phyloP scores from a whole-genome alignment of 192 early-diverging fungal species.

The Coemansia sp. region DNA sequence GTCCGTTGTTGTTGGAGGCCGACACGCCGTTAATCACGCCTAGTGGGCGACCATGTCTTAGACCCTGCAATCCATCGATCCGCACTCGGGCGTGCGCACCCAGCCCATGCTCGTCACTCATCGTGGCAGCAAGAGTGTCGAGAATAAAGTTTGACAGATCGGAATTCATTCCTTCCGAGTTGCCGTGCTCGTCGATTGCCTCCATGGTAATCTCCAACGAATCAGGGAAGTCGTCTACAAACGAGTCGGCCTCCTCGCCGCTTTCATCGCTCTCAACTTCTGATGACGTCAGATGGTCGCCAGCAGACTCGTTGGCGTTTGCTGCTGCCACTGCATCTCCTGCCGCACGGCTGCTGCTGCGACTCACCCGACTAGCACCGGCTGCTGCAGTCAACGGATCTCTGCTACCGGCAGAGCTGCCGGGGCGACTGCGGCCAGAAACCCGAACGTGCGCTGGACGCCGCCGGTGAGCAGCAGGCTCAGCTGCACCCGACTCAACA shows the following conservation, averaged over 20 bases:
- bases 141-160: slow-evolving; percentile 28
- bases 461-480: neutral
- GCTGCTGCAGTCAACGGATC: neutral
- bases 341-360: slow-evolving; percentile 8
- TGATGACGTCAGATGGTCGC: slow-evolving; percentile 9
- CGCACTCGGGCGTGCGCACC: slow-evolving; percentile 12
- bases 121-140: slow-evolving; percentile 22
- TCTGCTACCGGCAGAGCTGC: slow-evolving; percentile 15
- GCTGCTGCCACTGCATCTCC: slow-evolving; percentile 10
- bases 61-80: neutral
- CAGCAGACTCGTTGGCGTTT: slow-evolving; percentile 4
- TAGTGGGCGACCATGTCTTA: slow-evolving; percentile 24
- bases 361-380: neutral
- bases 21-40: slow-evolving; percentile 27
- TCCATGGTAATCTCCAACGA: slow-evolving; percentile 51
- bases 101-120: slow-evolving; percentile 8
- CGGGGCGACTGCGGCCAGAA: slow-evolving; percentile 15
- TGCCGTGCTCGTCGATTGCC: slow-evolving; percentile 26
- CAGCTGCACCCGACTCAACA: slow-evolving; percentile 6
- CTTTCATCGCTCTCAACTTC: slow-evolving; percentile 24
- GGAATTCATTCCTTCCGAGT: slow-evolving; percentile 1
- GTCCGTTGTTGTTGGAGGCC: slow-evolving; percentile 1
- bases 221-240: slow-evolving; percentile 26
- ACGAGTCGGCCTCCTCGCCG: slow-evolving; percentile 38
- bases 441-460: slow-evolving; percentile 1